Conservation (phyloP, 202 grass and related monocot species). For the Schoenoplectus triqueter region DNA sequence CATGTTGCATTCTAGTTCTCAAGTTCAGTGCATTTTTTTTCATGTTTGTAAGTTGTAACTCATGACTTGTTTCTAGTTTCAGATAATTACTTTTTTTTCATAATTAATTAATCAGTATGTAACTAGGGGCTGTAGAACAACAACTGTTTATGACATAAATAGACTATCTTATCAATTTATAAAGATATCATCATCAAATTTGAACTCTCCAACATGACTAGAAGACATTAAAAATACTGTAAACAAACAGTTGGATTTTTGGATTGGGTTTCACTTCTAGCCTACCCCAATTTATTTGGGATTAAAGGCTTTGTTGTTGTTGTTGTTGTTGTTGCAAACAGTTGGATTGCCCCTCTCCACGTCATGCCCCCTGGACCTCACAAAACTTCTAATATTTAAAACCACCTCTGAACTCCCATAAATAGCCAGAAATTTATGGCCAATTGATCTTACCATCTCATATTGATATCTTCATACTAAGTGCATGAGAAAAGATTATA, state of each 20-base stretch:
- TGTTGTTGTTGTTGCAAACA: background rate
- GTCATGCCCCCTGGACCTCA: background rate
- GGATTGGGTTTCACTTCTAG: too few species aligned
- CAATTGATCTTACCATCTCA: background rate
- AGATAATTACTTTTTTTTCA: background rate
- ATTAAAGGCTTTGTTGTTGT: too few species aligned
- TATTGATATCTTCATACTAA: background rate
- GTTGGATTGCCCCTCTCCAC: background rate
- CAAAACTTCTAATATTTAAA: background rate
- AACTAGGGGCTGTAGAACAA: background rate
- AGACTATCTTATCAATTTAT: conserved; percentile 11
- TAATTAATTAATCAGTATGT: background rate
- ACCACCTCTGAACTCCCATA: background rate
- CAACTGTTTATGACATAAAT: background rate
- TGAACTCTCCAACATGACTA: background rate
- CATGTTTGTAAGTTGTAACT: background rate
- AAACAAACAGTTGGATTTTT: background rate
- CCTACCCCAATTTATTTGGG: too few species aligned
- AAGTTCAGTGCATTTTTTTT: conserved; percentile 14
- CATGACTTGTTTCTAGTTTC: conserved; percentile 3
- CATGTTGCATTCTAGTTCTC: conserved; percentile 1
- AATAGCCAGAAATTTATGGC: background rate
- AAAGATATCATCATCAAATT: background rate
- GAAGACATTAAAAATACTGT: background rate
- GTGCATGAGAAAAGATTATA: conserved; percentile 10